Evolutionary conservation across 331 rosid genomes (phyloP), one percentile per base, ranked within the genome.

Genomic region (Malus hybrid): DNA sequence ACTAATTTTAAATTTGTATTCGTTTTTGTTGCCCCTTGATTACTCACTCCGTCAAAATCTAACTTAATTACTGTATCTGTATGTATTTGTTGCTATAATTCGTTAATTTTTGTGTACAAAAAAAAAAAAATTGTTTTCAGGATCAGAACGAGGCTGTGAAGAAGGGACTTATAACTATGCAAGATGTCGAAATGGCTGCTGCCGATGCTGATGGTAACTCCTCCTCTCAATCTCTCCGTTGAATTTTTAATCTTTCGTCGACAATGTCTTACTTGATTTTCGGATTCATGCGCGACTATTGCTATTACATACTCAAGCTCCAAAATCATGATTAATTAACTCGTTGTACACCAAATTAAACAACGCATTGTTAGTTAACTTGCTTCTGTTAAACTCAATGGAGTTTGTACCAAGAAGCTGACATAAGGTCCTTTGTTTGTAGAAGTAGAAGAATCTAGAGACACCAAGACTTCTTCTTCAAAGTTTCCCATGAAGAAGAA

Each of bases 111-210:
- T 63, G 42, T 63, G 42, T 2, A 28, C 22, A 4, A 28, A 28
- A 28, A 28, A 28, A 28, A 62, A 15, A 42, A 0, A 9, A n/a
- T 5, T 73, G 67, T 14, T 66, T 70, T 11, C 87, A 84, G 87
- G 86, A 85, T 15, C 86, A 82, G 55, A 85, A 85, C 39, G 86
- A 82, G 52, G 89, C 84, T 42, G 65, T 70, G 48, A 63, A 65
- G 44, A 82, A 75, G 71, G 89, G 89, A 34, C 79, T 85, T 15
- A 19, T 78, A 48, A 80, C 73, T 28, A 73, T 85, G 82, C 78
- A 85, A 80, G 86, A 82, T 65, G 83, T 82, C 78, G 86, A 85
- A 77, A 82, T 85, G 86, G 89, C 85, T 13, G 84, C 77, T 15
- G 83, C 85, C 68, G 83, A 84, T 75, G 83, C 81, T 83, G 69